phyloP scores from a whole-genome alignment of 2,329 filamentous ascomycete genomes.

The Pseudogymnoascus sp. region DNA sequence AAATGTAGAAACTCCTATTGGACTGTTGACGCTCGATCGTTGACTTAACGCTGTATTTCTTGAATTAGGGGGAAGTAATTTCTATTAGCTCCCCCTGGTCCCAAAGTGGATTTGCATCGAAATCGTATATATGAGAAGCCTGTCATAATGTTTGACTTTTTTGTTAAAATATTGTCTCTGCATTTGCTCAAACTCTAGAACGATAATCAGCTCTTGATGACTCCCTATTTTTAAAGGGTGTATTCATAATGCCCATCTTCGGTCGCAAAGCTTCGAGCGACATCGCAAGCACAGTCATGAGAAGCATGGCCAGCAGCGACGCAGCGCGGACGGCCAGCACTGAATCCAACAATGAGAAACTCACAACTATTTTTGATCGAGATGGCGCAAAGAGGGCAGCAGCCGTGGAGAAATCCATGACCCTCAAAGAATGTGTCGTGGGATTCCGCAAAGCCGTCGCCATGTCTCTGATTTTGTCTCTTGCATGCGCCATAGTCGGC shows the following conservation, averaged over 20 bases:
- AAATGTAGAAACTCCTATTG: constrained; percentile 6
- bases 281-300: not conserved
- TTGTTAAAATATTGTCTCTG: not conserved
- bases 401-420: not conserved
- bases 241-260: not conserved
- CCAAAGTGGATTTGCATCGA: not conserved
- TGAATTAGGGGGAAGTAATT: not conserved
- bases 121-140: constrained; percentile 2
- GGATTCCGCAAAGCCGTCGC: constrained; percentile 77
- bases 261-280: constrained; percentile 2
- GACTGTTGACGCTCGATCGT: not conserved
- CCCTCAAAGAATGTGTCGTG: constrained; percentile 53
- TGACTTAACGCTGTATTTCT: not conserved
- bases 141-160: not conserved
- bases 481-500: constrained; percentile 80
- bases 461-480: constrained; percentile 76
- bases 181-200: not conserved
- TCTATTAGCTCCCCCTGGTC: not conserved
- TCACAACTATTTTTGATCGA: not conserved
- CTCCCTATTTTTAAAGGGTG: not conserved
- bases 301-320: not conserved
- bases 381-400: not conserved
- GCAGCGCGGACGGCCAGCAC: not conserved
- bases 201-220: not conserved
- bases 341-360: not conserved